Evolutionary conservation across 148 eudicot genomes (phyloP), one percentile per base, ranked within the genome.

Genomic region (Vaccinium corymbosum): DNA sequence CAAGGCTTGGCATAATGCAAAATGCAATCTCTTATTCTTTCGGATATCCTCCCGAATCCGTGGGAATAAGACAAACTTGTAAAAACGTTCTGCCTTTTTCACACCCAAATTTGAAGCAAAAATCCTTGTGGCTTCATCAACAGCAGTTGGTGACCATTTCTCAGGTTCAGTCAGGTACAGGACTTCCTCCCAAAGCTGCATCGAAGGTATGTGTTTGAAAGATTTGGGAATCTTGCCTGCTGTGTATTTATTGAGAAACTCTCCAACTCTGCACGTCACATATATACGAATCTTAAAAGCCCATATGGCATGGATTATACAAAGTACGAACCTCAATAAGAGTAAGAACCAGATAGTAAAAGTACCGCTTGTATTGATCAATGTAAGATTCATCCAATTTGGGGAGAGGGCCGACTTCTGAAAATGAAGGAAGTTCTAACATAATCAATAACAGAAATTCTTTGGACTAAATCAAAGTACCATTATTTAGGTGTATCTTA

Each of bases 81-180:
- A 97, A 80, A 94, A 97, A 35, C 92, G 90, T 87, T 93, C 94
- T 15, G 92, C 98, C 92, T 92, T 94, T 87, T 80, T 92, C 51
- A 87, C 91, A 85, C 92, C 91, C 91, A 97, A 83, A 89, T 94
- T 94, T 38, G 99, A 97, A 80, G 98, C 94, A 87, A 97, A 93
- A 49, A 97, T 91, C 88, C 95, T 94, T 70, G 99, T 97, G 81
- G 97, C 97, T 87, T 94, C 89, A 94, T 89, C 3, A 35, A 35
- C 38, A 1, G 97, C 99, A 88, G 87, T 88, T 27, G 98, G 90
- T 15, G 98, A 94, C 99, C 99, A 97, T 83, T 92, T 94, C 82
- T 94, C 94, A 68, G 99, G 99, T 86, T 97, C 99, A 61, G 99
- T 94, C 85, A 94, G 75, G 80, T 93, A 92, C 76, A 97, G 80